Base-by-base conservation (phyloP, 2,329 filamentous ascomycete genomes). In the Alternaria postmessia region DNA sequence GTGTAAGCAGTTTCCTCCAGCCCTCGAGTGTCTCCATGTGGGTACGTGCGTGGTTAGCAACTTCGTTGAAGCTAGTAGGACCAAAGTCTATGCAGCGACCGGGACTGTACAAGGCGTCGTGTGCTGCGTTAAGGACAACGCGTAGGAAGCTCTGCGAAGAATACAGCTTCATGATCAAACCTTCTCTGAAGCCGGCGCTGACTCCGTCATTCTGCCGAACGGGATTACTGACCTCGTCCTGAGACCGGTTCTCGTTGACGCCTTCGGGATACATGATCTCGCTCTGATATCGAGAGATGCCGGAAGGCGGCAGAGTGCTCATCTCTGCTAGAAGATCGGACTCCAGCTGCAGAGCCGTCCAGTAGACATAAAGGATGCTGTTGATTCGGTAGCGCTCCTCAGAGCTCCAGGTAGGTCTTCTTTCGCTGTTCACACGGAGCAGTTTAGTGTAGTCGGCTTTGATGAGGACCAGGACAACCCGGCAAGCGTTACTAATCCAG, bases 271-370 rank as follows among this genome's bases (percentile, higher is more conserved):
- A 88, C 8, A 89, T 87, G 79, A 93, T 88, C 49, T 86, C 83
- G 20, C 80, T 79, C 70, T 89, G 87, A 7, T 85, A 81, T 32
- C 81, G 80, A 9, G 85, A 85, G 30, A 90, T 87, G 2, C 86
- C 85, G 72, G 87, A 89, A 1, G 84, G 82, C 5, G 87, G 87
- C 14, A 89, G 80, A 59, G 72, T 76, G 48, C 87, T 86, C 60
- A 98, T 84, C 78, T 99, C 95, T 3, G 95, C 95, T 47, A 97
- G 85, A 44, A 98, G 92, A 76, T 98, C 94, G 78, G 90, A 97
- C 79, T 98, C 94, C 11, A 98, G 84, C 73, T 98, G 94, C 63
- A 97, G 81, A 75, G 92, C 96, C 7, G 94, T 95, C 94, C 94
- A 98, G 71, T 94, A 97, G 0, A 92, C 90, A 68, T 96, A 74